Evolutionary conservation across 768 basidiomycete species (phyloP).

Genomic region (Strobilomyces confusus): DNA sequence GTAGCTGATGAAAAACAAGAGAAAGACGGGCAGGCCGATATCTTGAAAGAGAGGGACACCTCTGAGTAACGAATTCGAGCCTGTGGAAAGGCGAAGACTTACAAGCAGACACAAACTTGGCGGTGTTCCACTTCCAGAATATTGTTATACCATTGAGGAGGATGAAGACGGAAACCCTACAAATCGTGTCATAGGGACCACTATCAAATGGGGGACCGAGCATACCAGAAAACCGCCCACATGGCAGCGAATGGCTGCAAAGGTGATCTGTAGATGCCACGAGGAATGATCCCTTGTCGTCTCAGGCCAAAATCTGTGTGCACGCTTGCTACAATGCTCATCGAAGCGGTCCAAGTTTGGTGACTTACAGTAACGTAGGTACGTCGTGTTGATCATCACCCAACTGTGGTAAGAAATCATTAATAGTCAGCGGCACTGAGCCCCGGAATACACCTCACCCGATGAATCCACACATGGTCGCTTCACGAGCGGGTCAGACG

Average conservation of each 20-base stretch:
- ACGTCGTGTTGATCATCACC: constrained; percentile 67
- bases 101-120: constrained; percentile 46
- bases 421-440: constrained; percentile 45
- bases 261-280: constrained; percentile 55
- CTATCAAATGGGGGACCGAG: constrained; percentile 24
- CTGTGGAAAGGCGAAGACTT: constrained; percentile 5
- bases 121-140: constrained; percentile 59
- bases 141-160: constrained; percentile 53
- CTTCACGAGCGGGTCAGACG: background rate
- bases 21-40: constrained; percentile 40
- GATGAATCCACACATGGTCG: constrained; percentile 65
- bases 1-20: constrained; percentile 42
- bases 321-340: constrained; percentile 22
- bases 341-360: background rate
- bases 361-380: constrained; percentile 61
- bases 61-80: background rate
- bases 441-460: constrained; percentile 9
- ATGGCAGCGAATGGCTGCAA: constrained; percentile 67
- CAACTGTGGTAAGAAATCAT: constrained; percentile 47
- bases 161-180: constrained; percentile 45
- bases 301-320: constrained; percentile 14
- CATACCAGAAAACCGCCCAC: constrained; percentile 69
- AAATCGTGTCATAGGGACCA: background rate
- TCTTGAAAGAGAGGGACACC: constrained; percentile 25
- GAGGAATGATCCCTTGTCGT: constrained; percentile 50